A percentile compares a stretch with the other conserved stretches of the same genome.
These are phyloP conservation scores for Odontarrhena argentea DNA, from an alignment of 345 rosid genomes.

Conservation along the genomic window DNA sequence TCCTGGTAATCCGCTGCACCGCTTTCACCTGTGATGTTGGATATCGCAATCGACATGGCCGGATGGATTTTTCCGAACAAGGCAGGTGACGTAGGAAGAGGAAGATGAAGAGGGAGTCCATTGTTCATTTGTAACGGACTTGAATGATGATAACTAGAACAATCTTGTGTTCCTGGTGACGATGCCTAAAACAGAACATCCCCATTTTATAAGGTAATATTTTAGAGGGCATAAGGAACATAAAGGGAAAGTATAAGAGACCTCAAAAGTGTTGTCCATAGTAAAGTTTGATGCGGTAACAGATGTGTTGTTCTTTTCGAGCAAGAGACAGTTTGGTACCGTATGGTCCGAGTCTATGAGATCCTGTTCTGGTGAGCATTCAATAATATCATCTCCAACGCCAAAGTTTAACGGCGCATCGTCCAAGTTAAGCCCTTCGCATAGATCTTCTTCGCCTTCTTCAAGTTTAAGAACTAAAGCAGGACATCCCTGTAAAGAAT, in stretches of 20 bases:
- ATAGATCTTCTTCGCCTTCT: conserved; percentile 55
- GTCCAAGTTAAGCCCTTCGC: conserved; percentile 55
- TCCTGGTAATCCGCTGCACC: conserved; percentile 67
- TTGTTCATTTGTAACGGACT: conserved; percentile 36
- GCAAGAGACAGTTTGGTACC: conserved; percentile 46
- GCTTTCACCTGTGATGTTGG: conserved; percentile 67
- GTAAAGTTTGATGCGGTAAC: conserved; percentile 32
- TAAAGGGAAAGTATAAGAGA: background rate
- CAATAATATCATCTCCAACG: conserved; percentile 54
- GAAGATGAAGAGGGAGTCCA: conserved; percentile 48
- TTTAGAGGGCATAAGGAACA: too few relatives aligned
- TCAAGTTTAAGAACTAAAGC: conserved; percentile 34
- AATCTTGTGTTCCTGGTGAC: conserved; percentile 54
- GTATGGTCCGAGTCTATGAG: conserved; percentile 43
- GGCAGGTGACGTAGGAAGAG: conserved; percentile 22
- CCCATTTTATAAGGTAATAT: background rate
- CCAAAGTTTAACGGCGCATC: conserved; percentile 54
- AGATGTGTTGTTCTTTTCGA: conserved; percentile 28
- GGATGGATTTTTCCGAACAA: conserved; percentile 55
- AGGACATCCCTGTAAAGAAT: conserved; percentile 28
- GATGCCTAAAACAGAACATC: conserved; percentile 48
- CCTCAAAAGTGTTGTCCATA: conserved; percentile 29
- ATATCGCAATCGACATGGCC: conserved; percentile 57
- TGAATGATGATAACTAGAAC: conserved; percentile 43
- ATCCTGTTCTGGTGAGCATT: conserved; percentile 43